phyloP scores from a whole-genome alignment of 495 filamentous ascomycete species.

The Penicillium turbatum region DNA sequence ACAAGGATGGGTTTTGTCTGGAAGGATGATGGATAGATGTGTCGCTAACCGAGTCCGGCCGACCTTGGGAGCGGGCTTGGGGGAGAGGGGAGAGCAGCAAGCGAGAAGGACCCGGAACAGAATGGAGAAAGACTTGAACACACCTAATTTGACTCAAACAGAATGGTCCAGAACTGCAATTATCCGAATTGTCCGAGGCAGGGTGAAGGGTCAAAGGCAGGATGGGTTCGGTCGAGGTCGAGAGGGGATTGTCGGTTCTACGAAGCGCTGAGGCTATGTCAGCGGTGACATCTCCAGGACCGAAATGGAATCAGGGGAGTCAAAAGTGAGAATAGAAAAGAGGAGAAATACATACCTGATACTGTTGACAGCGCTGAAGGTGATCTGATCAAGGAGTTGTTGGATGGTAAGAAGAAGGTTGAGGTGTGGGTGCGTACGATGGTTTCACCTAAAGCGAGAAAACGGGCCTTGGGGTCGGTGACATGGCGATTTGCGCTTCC shows the following conservation, averaged over 20 bases:
- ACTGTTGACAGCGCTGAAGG: constrained; percentile 11
- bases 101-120: constrained; percentile 39
- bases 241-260: constrained; percentile 35
- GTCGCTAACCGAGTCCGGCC: constrained; percentile 32
- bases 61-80: constrained; percentile 30
- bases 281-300: constrained; percentile 37
- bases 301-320: constrained; percentile 16
- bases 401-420: constrained; percentile 22
- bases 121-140: constrained; percentile 37
- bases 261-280: constrained; percentile 44
- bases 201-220: constrained; percentile 14
- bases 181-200: constrained; percentile 17
- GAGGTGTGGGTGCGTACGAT: constrained; percentile 37
- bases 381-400: constrained; percentile 9
- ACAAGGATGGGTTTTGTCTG: constrained; percentile 16
- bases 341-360: constrained; percentile 20
- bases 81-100: constrained; percentile 28
- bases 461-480: constrained; percentile 35
- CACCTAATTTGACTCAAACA: constrained; percentile 33
- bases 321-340: neutral
- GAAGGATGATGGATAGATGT: constrained; percentile 24
- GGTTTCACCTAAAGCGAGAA: constrained; percentile 47
- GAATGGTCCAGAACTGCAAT: constrained; percentile 31
- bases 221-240: constrained; percentile 28
- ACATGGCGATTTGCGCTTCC: constrained; percentile 39